Percentiles rank a stretch among this genome's conserved stretches.
These are phyloP conservation scores for Pugionium cornutum DNA, from an alignment of 345 rosid genomes.

Conservation along the genomic window DNA sequence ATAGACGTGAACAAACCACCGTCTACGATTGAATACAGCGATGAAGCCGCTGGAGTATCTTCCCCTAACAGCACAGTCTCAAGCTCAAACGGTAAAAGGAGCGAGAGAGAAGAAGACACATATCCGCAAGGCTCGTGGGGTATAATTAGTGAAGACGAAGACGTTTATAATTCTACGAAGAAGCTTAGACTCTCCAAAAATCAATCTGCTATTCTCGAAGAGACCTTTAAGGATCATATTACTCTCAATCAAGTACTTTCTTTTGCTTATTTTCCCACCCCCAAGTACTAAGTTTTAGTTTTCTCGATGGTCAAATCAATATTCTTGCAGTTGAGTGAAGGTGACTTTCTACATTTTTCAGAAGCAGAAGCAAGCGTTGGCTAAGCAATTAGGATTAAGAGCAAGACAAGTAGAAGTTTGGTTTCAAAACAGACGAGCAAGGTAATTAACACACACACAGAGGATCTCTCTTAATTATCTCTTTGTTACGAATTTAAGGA, in stretches of 20 bases:
- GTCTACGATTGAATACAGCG: slow-evolving; percentile 58
- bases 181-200: slow-evolving; percentile 91
- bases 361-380: slow-evolving; percentile 90
- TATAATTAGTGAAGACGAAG: slow-evolving; percentile 79
- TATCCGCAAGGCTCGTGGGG: slow-evolving; percentile 77
- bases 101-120: slow-evolving; percentile 73
- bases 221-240: slow-evolving; percentile 86
- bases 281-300: neutral
- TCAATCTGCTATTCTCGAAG: slow-evolving; percentile 93
- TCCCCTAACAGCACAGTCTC: slow-evolving; percentile 97
- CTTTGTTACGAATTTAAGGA: too few relatives aligned
- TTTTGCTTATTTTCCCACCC: neutral
- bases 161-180: slow-evolving; percentile 86
- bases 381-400: slow-evolving; percentile 79
- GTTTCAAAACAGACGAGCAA: slow-evolving; percentile 99
- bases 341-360: slow-evolving; percentile 29
- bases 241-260: slow-evolving; percentile 85
- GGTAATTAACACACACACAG: slow-evolving; percentile 45
- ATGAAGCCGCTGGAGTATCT: slow-evolving; percentile 83
- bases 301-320: neutral
- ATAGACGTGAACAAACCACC: slow-evolving; percentile 93
- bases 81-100: slow-evolving; percentile 84
- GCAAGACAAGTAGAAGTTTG: slow-evolving; percentile 97
- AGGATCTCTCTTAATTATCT: neutral
- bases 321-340: too few relatives aligned